Percentiles rank a stretch among this genome's conserved stretches.
Evolutionary conservation across 495 filamentous ascomycete genomes (phyloP).

Genomic region (Apodospora peruviana): DNA sequence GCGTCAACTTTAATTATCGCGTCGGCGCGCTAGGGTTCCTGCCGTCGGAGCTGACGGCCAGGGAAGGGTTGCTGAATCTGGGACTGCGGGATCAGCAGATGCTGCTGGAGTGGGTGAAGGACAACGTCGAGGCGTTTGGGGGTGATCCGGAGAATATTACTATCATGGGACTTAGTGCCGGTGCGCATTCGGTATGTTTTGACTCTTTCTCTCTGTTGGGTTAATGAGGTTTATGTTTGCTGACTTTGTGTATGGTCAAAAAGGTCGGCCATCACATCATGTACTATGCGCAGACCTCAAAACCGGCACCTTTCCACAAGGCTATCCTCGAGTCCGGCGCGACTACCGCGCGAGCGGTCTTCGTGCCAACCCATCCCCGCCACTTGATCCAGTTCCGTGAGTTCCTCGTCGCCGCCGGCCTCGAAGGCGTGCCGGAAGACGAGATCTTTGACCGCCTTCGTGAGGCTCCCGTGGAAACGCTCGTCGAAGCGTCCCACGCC

Average conservation of each 20-base stretch:
- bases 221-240: no score
- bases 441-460: conserved; percentile 49
- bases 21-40: conserved; percentile 65
- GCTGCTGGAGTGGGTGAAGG: conserved; percentile 58
- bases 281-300: conserved; percentile 33
- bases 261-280: conserved; percentile 63
- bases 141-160: conserved; percentile 60
- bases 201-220: no score
- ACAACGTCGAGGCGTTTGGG: conserved; percentile 56
- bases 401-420: conserved; percentile 45
- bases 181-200: conserved; percentile 54
- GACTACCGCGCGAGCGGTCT: conserved; percentile 55
- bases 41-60: conserved; percentile 45
- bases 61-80: conserved; percentile 56
- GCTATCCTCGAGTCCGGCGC: conserved; percentile 61
- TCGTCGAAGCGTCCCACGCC: conserved; percentile 43
- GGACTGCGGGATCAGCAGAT: conserved; percentile 65
- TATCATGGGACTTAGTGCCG: conserved; percentile 61
- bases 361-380: conserved; percentile 48
- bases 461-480: conserved; percentile 34
- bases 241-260: no score
- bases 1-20: conserved; percentile 65
- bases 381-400: conserved; percentile 56
- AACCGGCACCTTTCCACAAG: conserved; percentile 49
- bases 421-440: conserved; percentile 33